Evolutionary conservation across 1,139 yeast species (phyloP), one percentile per base, ranked within the genome.

Genomic region (Pneumocystis canis): DNA sequence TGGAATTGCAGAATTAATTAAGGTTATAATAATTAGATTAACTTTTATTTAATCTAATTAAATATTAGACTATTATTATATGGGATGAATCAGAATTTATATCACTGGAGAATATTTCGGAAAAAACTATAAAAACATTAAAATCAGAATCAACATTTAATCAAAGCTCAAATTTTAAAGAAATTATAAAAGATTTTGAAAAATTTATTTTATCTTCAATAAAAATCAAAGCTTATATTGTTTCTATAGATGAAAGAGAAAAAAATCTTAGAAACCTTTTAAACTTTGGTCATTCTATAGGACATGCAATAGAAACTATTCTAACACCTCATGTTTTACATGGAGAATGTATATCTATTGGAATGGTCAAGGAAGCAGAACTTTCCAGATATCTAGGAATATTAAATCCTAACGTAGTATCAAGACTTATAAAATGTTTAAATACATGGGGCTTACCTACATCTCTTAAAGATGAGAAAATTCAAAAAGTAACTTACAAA

Each of bases 1-100:
- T 72, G 99, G 99, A 67, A 92, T 94, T 92, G 96, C 96, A 1
- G 99, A 94, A 76, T 97, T 94, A 64, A 86, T 94, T 69, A 94
- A 92, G 70, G 73, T 72, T 64, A 37, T 71, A 6, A 20, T 31
- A 6, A 18, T 41, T n/a, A 6, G 20, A 35, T n/a, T 16, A 31
- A 41, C 18, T n/a, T 16, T 56, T 56, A 47, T 62, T 14, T 54
- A 40, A 20, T 47, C 18, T 25, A 16, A 47, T 25, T 25, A 4
- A 11, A 14, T 40, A 28, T 37, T 53, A 66, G 77, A 94, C 98
- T 11, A 98, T 97, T 9, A 97, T 97, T 47, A 90, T 94, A 71
- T 94, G 97, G 97, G 85, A 90, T 72, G 96, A 87, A 69, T 78
- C 73, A 0, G 97, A 92, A 73, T 94, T 94, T 73, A 77, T 84